Evolutionary conservation across 2,329 filamentous ascomycete species (phyloP).

Genomic region (Pezicula radicicola): DNA sequence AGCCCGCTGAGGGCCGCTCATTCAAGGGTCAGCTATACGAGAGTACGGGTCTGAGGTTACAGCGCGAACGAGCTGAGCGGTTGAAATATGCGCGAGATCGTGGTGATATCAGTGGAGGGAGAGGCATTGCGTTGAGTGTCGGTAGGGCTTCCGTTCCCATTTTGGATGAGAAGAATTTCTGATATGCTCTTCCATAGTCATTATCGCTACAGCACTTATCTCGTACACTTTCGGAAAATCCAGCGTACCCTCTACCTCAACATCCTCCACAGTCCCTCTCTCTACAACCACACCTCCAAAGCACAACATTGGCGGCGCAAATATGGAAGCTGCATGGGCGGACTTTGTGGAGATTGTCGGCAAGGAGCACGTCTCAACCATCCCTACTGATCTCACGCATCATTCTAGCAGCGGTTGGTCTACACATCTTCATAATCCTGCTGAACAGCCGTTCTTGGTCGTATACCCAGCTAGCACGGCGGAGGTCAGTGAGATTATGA

Average conservation of each 20-base stretch:
- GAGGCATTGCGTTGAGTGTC: conserved; percentile 52
- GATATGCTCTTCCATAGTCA: conserved; percentile 14
- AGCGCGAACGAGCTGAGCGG: conserved; percentile 51
- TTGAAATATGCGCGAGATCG: conserved; percentile 44
- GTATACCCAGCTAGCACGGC: conserved; percentile 76
- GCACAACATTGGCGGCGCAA: conserved; percentile 58
- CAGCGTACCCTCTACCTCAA: conserved; percentile 46
- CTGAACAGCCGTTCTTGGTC: conserved; percentile 62
- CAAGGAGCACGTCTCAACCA: conserved; percentile 61
- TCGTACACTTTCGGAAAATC: conserved; percentile 57
- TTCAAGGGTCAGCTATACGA: conserved; percentile 61
- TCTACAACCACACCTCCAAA: conserved; percentile 44
- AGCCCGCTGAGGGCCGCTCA: conserved; percentile 19
- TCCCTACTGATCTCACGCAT: conserved; percentile 48
- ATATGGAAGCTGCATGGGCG: conserved; percentile 68
- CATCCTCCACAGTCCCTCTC: conserved; percentile 58
- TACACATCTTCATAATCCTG: conserved; percentile 47
- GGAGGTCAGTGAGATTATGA: conserved; percentile 84
- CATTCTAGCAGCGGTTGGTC: conserved; percentile 64
- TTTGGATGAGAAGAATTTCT: background rate
- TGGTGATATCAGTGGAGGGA: conserved; percentile 34
- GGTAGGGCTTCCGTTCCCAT: conserved; percentile 35
- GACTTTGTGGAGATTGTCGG: conserved; percentile 65
- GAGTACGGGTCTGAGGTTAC: conserved; percentile 52
- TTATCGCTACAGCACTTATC: conserved; percentile 21